phyloP scores from a whole-genome alignment of 768 basidiomycete genomes.

The Auriscalpium orientale region DNA sequence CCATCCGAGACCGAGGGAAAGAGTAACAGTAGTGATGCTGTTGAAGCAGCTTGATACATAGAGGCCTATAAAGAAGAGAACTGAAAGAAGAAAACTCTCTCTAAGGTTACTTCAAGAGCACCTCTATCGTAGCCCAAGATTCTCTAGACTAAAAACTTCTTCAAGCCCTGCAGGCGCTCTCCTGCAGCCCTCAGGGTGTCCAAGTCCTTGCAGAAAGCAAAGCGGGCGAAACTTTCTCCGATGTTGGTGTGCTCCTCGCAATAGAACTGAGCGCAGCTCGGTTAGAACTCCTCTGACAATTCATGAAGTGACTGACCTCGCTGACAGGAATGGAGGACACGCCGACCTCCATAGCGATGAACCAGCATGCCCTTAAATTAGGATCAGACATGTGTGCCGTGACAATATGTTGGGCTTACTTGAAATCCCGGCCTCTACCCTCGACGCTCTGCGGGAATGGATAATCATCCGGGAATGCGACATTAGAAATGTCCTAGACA shows the following conservation, averaged over 20 bases:
- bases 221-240: conserved; percentile 81
- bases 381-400: conserved; percentile 8
- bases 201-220: conserved; percentile 94
- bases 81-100: not conserved
- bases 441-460: conserved; percentile 69
- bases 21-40: no score
- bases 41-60: no score
- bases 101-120: not conserved
- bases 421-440: conserved; percentile 84
- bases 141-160: conserved; percentile 43
- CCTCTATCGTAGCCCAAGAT: not conserved
- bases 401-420: conserved; percentile 31
- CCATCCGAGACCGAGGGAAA: no score
- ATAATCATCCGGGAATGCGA: conserved; percentile 80
- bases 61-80: no score
- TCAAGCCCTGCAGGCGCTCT: conserved; percentile 69
- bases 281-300: not conserved
- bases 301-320: conserved; percentile 52
- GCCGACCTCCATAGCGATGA: conserved; percentile 82
- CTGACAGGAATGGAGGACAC: conserved; percentile 93
- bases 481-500: conserved; percentile 60
- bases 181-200: conserved; percentile 80
- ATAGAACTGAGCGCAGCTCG: conserved; percentile 60
- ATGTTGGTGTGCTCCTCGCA: conserved; percentile 79
- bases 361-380: conserved; percentile 77